phyloP scores from a whole-genome alignment of 108 stramenopile species.

The Hondaea fermentalgiana region DNA sequence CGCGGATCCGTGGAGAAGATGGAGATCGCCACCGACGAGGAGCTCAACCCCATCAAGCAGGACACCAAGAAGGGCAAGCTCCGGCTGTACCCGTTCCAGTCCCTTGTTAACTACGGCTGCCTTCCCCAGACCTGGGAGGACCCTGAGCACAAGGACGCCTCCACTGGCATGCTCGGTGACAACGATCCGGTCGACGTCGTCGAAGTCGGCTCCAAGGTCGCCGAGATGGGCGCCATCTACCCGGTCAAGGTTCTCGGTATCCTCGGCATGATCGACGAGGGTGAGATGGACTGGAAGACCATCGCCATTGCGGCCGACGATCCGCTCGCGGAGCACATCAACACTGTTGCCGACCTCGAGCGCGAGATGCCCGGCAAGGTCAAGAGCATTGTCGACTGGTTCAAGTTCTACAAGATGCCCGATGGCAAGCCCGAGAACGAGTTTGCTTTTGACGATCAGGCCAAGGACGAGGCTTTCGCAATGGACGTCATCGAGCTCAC shows the following conservation, averaged over 20 bases:
- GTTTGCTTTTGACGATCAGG: conserved; percentile 76
- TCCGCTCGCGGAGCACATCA: conserved; percentile 84
- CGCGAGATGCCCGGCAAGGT: conserved; percentile 82
- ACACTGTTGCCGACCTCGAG: conserved; percentile 90
- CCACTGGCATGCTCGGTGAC: conserved; percentile 85
- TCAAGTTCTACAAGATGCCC: conserved; percentile 99
- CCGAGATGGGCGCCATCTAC: conserved; percentile 74
- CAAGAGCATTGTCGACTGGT: conserved; percentile 66
- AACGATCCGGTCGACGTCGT: conserved; percentile 99
- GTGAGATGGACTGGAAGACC: conserved; percentile 99
- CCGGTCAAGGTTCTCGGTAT: conserved; percentile 91
- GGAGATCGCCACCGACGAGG: conserved; percentile 96
- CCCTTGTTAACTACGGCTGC: conserved; percentile 99
- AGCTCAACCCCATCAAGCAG: conserved; percentile 88
- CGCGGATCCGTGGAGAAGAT: conserved; percentile 97
- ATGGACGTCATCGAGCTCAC: conserved; percentile 90
- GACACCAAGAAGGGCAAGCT: conserved; percentile 98
- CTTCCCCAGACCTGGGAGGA: conserved; percentile 94
- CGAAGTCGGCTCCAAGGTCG: conserved; percentile 77
- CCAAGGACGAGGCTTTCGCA: conserved; percentile 66
- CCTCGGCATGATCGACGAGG: conserved; percentile 99
- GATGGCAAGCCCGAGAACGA: conserved; percentile 83
- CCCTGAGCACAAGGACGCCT: conserved; percentile 64
- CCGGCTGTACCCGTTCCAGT: conserved; percentile 64
- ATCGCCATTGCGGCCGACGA: conserved; percentile 82